These are phyloP conservation scores for Phytopythium oedochilum DNA, from an alignment of 352 stramenopile species.

Conservation along the genomic window DNA sequence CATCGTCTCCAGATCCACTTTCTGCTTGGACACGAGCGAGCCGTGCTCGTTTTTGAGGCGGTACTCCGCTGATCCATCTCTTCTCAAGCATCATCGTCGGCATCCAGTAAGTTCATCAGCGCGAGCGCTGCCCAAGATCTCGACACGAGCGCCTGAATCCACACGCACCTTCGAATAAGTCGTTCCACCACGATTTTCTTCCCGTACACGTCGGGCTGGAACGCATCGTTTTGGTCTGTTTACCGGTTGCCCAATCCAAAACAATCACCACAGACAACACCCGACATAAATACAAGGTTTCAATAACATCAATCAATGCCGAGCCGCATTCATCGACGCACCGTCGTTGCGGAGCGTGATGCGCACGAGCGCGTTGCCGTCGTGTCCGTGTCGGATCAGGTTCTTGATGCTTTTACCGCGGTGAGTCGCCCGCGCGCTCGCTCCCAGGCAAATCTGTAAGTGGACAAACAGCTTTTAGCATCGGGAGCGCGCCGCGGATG, in stretches of 20 bases:
- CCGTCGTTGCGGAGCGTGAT: constrained; percentile 93
- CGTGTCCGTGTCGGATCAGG: constrained; percentile 91
- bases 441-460: constrained; percentile 93
- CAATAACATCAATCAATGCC: no score
- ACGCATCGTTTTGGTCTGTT: constrained; percentile 83
- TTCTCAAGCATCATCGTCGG: background rate
- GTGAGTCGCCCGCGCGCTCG: constrained; percentile 90
- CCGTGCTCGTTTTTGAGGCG: constrained; percentile 59
- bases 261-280: background rate
- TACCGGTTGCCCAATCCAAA: background rate
- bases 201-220: constrained; percentile 89
- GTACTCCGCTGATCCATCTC: constrained; percentile 74
- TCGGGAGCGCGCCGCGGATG: no score
- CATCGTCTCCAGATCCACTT: constrained; percentile 91
- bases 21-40: constrained; percentile 74
- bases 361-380: constrained; percentile 83
- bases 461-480: no score
- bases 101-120: no score
- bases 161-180: constrained; percentile 71
- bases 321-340: no score
- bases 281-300: no score
- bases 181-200: constrained; percentile 93
- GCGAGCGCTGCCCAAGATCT: no score
- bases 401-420: constrained; percentile 94
- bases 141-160: no score